Evolutionary conservation across 495 filamentous ascomycete species (phyloP).

Genomic region (Bathelium albidoporum): DNA sequence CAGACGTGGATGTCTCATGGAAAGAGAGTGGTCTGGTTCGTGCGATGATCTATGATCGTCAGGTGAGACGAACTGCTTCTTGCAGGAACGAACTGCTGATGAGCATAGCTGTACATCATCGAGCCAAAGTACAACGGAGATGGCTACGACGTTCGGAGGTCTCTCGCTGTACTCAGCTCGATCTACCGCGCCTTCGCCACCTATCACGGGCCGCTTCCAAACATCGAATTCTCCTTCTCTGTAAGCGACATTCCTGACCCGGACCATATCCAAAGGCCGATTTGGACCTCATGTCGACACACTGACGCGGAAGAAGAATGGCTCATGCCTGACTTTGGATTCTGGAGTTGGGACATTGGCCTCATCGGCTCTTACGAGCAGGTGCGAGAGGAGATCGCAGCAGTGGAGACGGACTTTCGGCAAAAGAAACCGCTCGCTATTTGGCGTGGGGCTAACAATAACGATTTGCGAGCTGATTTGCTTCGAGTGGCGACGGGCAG

Average conservation of each 20-base stretch:
- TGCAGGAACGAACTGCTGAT: not conserved
- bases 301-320: constrained; percentile 15
- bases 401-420: constrained; percentile 12
- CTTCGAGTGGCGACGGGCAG: constrained; percentile 13
- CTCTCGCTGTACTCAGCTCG: constrained; percentile 14
- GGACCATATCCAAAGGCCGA: constrained; percentile 5
- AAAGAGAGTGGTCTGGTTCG: constrained; percentile 17
- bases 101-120: constrained; percentile 20
- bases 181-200: constrained; percentile 20
- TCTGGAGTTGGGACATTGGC: constrained; percentile 22
- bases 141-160: constrained; percentile 8
- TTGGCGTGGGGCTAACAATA: constrained; percentile 20
- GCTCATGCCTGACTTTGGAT: constrained; percentile 29
- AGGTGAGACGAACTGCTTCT: not conserved
- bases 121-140: constrained; percentile 4
- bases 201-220: constrained; percentile 11
- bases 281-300: constrained; percentile 18
- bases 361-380: constrained; percentile 11
- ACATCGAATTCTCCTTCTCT: constrained; percentile 24
- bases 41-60: constrained; percentile 15
- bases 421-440: constrained; percentile 19
- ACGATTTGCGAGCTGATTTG: constrained; percentile 14
- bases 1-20: constrained; percentile 15
- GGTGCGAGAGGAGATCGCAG: not conserved
- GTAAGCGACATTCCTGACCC: constrained; percentile 17